Base-by-base conservation (phyloP, 2,329 filamentous ascomycete species). In the Piedraia hortae region DNA sequence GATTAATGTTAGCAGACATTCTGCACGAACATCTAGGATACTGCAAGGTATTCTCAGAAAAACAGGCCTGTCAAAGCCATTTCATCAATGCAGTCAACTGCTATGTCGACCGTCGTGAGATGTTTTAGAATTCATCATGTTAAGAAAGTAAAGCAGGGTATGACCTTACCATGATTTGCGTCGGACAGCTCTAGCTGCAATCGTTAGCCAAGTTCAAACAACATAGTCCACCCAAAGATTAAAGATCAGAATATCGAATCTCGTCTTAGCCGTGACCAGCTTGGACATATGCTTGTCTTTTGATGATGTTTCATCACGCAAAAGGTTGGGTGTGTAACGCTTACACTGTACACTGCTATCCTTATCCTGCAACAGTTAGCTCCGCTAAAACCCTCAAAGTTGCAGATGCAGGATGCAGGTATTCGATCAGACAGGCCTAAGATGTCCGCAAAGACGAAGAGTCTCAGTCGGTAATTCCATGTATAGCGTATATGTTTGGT, bases 81-180 rank as follows among this genome's bases (percentile, higher is more conserved):
- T 33, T 45, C 42, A 43, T 43, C 42, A 44, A 42, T 36, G 39
- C 39, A 34, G 33, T 33, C 33, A 31, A 33, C 36, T 35, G 40
- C 42, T 45, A 44, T 41, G 42, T 42, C 38, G 42, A 45, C 42
- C 42, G 42, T 45, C 42, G 42, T 45, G 42, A 45, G 35, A 42
- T 36, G 32, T 32, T 35, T 30, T 32, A 28, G 25, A 29, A 28
- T 29, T 44, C 38, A 45, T 45, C 41, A 37, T 43, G 10, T 16
- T 20, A 25, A 36, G 20, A 17, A 15, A 15, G 14, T 14, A 24
- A 12, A 20, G 14, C 6, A 18, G 21, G 10, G n/a, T 16, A 13
- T 6, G 7, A 21, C 18, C 19, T 12, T 25, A 21, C 24, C 19
- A 7, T 7, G 19, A 7, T 7, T 7, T 11, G 7, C 19, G 26